Conservation (phyloP, 805 yeast species). For the Wickerhamiella siamensis region DNA sequence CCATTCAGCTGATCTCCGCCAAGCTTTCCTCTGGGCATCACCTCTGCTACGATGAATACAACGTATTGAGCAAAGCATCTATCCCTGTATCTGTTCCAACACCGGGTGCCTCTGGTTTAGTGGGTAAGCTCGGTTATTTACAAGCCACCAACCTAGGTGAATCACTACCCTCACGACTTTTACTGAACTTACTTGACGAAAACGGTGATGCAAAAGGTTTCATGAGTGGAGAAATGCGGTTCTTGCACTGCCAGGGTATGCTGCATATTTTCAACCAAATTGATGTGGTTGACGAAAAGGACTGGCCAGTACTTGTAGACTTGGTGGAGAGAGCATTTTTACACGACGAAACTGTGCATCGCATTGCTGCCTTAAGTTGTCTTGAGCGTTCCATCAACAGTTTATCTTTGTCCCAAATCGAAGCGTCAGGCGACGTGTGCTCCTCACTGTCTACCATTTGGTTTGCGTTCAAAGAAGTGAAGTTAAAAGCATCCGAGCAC, state of each 20-base stretch:
- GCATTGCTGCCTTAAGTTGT: conserved; percentile 8
- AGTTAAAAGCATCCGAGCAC: conserved; percentile 53
- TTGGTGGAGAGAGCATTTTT: conserved; percentile 6
- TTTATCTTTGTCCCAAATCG: conserved; percentile 15
- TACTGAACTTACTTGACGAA: not conserved
- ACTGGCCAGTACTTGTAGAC: conserved; percentile 4
- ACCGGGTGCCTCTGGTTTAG: not conserved
- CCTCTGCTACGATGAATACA: too few species aligned
- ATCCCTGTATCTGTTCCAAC: not conserved
- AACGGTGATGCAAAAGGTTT: not conserved
- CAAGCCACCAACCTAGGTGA: not conserved
- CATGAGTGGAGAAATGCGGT: not conserved
- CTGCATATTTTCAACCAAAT: conserved; percentile 7
- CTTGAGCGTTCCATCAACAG: conserved; percentile 5
- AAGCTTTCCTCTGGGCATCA: too few species aligned
- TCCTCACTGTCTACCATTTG: conserved; percentile 31
- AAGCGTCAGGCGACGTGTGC: conserved; percentile 21
- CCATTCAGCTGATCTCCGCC: too few species aligned
- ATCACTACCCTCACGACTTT: not conserved
- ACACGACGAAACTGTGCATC: conserved; percentile 3
- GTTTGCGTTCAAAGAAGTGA: conserved; percentile 40
- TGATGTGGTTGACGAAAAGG: not conserved
- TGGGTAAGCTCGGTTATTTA: not conserved
- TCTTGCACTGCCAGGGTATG: conserved; percentile 1
- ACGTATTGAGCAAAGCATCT: too few species aligned